Evolutionary conservation across 768 basidiomycete species (phyloP), one percentile per base, ranked within the genome.

Genomic region (Sporobolomyces pararoseus): DNA sequence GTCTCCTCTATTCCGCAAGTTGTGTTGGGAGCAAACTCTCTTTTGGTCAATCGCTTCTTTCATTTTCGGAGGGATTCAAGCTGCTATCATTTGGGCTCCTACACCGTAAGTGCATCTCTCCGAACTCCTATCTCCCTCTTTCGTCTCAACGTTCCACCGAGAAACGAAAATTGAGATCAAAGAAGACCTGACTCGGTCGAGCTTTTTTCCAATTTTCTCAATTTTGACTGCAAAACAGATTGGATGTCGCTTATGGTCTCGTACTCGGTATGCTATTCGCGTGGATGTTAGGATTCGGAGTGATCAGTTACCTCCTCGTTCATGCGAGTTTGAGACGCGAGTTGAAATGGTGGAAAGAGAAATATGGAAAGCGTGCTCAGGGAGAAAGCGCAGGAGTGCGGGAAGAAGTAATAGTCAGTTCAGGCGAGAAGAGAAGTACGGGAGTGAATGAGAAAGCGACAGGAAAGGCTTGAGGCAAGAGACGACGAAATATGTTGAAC

Each of bases 1-100:
- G 4, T 77, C 76, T 32, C 77, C 77, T 9, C 66, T 70, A 4
- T 77, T 76, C 66, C 73, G 75, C 34, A 55, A 65, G n/a, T 35
- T 73, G 39, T 75, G 77, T 50, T 72, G 62, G 68, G 35, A 51
- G 19, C 73, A 72, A n/a, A 77, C 77, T 12, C 35, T 73, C 42
- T 75, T 50, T 54, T 78, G 76, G 75, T 42, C 64, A 1, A 32
- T 71, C 29, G 69, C 65, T 2, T 47, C 64, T 12, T 35, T 63
- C 19, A 17, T 78, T n/a, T 75, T 73, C 55, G 51, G 70, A 32
- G 75, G 70, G 17, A 63, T 66, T 4, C 65, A 57, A 7, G 77
- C 76, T 3, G 76, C 68, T 4, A 64, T 77, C 44, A 68, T 59
- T 32, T 78, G 76, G 76, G 61, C 72, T 21, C 34, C 37, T 0